Evolutionary conservation across 2,329 filamentous ascomycete genomes (phyloP).

Genomic region (Alternaria angustiovoidea): DNA sequence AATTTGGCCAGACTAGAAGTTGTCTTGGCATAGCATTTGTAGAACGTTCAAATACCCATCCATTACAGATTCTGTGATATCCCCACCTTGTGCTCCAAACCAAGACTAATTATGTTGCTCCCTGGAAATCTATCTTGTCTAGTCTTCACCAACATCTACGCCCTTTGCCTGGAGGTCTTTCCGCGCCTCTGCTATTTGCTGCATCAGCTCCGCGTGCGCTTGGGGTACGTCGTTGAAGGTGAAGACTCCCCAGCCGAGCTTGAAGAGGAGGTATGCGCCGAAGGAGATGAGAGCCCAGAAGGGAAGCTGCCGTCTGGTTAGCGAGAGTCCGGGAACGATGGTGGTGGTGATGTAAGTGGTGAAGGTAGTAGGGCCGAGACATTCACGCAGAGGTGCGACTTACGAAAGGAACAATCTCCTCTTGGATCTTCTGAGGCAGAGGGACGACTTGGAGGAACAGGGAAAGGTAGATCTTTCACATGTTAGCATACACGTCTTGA

Average conservation of each 20-base stretch:
- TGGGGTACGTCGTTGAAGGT: slow-evolving; percentile 96
- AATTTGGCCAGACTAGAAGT: not conserved
- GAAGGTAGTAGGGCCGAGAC: not conserved
- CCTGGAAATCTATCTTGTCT: slow-evolving; percentile 1
- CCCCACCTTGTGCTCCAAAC: slow-evolving; percentile 3
- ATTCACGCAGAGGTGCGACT: slow-evolving; percentile 48
- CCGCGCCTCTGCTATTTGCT: slow-evolving; percentile 81
- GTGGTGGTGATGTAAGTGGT: not conserved
- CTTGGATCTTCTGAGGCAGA: slow-evolving; percentile 77
- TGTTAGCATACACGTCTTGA: slow-evolving; percentile 28
- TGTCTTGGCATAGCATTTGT: slow-evolving; percentile 6
- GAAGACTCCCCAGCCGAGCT: slow-evolving; percentile 89
- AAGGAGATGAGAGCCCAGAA: slow-evolving; percentile 93
- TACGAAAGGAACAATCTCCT: slow-evolving; percentile 89
- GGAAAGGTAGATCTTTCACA: slow-evolving; percentile 82
- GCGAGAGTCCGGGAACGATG: not conserved
- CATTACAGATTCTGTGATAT: slow-evolving; percentile 2
- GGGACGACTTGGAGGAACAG: slow-evolving; percentile 85
- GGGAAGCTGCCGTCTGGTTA: slow-evolving; percentile 70
- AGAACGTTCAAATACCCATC: slow-evolving; percentile 21
- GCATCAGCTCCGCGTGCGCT: slow-evolving; percentile 87
- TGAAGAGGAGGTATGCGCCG: slow-evolving; percentile 89
- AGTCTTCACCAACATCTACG: slow-evolving; percentile 75
- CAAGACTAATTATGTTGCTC: slow-evolving; percentile 9
- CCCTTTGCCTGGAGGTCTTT: slow-evolving; percentile 76